phyloP scores from a whole-genome alignment of 2,329 filamentous ascomycete species.

The Sarocladium strictum region DNA sequence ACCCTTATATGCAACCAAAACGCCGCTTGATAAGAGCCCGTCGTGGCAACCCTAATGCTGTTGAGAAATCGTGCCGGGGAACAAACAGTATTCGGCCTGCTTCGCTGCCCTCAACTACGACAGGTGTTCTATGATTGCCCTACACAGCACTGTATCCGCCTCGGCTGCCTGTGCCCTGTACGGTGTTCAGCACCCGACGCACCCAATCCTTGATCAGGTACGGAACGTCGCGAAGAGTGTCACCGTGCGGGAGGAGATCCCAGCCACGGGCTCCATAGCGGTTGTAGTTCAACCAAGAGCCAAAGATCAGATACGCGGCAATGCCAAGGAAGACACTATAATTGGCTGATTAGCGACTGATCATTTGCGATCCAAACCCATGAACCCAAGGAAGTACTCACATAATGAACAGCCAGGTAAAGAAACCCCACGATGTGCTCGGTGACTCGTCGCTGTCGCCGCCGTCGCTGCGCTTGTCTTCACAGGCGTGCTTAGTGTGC shows the following conservation, averaged over 20 bases:
- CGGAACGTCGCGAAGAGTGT: conserved; percentile 85
- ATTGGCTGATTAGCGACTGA: neutral
- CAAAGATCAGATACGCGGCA: conserved; percentile 91
- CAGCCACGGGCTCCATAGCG: conserved; percentile 91
- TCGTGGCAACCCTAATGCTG: neutral
- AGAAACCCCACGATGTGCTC: conserved; percentile 78
- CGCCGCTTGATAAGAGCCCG: conserved; percentile 13
- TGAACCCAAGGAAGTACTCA: conserved; percentile 40
- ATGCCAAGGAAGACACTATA: conserved; percentile 74
- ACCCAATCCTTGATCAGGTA: conserved; percentile 89
- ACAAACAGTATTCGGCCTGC: neutral
- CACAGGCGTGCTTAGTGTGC: conserved; percentile 84
- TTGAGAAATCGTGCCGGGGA: neutral
- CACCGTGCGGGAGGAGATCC: conserved; percentile 89
- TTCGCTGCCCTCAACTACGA: neutral
- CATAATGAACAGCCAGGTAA: conserved; percentile 95
- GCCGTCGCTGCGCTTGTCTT: conserved; percentile 40
- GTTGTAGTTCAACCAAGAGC: conserved; percentile 98
- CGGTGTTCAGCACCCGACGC: conserved; percentile 70
- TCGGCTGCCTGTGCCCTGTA: conserved; percentile 77
- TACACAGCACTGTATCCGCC: conserved; percentile 94
- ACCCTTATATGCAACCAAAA: conserved; percentile 20
- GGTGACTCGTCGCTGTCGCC: conserved; percentile 40
- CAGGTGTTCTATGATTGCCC: conserved; percentile 14
- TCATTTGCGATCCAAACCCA: neutral